phyloP scores from a whole-genome alignment of 441 rosid genomes.

The Euphorbia corollata region DNA sequence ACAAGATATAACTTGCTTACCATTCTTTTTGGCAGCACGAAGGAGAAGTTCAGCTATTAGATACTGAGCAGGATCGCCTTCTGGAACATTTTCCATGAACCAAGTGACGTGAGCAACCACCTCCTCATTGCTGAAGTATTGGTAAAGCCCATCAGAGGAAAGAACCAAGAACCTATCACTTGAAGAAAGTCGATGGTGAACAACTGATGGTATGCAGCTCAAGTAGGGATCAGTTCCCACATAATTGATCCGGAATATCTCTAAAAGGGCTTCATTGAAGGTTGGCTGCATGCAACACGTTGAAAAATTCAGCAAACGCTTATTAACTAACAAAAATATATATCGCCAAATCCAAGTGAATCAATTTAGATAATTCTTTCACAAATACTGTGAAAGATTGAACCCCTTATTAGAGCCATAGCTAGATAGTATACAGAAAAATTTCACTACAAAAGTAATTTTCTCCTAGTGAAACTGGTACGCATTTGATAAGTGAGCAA shows the following conservation, averaged over 20 bases:
- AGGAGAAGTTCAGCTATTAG: slow-evolving; percentile 86
- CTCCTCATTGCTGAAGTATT: slow-evolving; percentile 91
- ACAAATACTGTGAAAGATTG: too few species aligned
- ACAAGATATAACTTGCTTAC: slow-evolving; percentile 35
- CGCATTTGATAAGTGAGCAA: too few species aligned
- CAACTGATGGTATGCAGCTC: slow-evolving; percentile 65
- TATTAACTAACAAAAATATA: too few species aligned
- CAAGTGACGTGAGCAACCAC: slow-evolving; percentile 91
- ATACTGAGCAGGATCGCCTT: slow-evolving; percentile 95
- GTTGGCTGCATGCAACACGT: too few species aligned
- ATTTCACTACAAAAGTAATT: too few species aligned
- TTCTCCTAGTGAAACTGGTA: too few species aligned
- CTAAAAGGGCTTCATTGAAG: slow-evolving; percentile 74
- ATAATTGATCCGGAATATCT: slow-evolving; percentile 67
- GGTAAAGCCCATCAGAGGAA: slow-evolving; percentile 89
- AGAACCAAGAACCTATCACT: slow-evolving; percentile 80
- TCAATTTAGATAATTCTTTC: too few species aligned
- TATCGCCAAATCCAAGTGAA: too few species aligned
- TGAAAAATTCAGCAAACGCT: too few species aligned
- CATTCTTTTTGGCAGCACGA: slow-evolving; percentile 94
- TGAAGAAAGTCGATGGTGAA: slow-evolving; percentile 80
- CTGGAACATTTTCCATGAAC: slow-evolving; percentile 94
- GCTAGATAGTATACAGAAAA: too few species aligned
- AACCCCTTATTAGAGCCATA: too few species aligned
- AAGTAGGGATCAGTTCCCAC: slow-evolving; percentile 68